Conservation (phyloP, 768 basidiomycete species). For the Dendrothele bispora region DNA sequence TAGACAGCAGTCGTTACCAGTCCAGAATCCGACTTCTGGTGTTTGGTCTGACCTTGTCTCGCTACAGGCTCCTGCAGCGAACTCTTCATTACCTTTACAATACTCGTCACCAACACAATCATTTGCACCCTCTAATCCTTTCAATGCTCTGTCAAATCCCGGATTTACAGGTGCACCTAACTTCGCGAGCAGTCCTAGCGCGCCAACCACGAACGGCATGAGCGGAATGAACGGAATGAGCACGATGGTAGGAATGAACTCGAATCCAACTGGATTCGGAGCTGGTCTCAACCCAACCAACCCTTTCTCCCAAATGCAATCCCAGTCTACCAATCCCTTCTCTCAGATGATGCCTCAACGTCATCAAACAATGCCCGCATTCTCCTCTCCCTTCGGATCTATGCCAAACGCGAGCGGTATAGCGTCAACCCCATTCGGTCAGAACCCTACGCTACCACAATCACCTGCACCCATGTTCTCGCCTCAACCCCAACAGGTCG, state of each 20-base stretch:
- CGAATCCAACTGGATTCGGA: slow-evolving; percentile 5
- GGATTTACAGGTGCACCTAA: background rate
- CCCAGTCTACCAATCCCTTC: slow-evolving; percentile 13
- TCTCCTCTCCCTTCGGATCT: too few species aligned
- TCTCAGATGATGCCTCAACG: slow-evolving; percentile 5
- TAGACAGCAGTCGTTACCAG: slow-evolving; percentile 21
- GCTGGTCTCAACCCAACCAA: slow-evolving; percentile 17
- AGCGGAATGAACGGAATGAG: slow-evolving; percentile 1
- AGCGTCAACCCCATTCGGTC: slow-evolving; percentile 6
- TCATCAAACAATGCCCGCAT: background rate
- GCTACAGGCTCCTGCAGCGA: slow-evolving; percentile 41
- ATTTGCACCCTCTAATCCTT: background rate
- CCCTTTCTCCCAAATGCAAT: slow-evolving; percentile 24
- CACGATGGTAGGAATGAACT: background rate
- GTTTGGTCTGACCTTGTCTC: slow-evolving; percentile 63
- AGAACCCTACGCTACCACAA: slow-evolving; percentile 16
- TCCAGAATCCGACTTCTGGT: slow-evolving; percentile 24
- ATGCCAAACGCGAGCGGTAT: too few species aligned
- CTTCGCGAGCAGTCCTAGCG: background rate
- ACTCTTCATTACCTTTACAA: slow-evolving; percentile 55
- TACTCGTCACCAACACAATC: slow-evolving; percentile 25
- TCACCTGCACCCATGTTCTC: slow-evolving; percentile 17
- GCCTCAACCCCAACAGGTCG: slow-evolving; percentile 21
- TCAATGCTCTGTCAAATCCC: slow-evolving; percentile 1
- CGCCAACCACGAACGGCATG: too few species aligned